phyloP scores from a whole-genome alignment of 2,329 filamentous ascomycete genomes.

The Graphiopsis chlorocephala region DNA sequence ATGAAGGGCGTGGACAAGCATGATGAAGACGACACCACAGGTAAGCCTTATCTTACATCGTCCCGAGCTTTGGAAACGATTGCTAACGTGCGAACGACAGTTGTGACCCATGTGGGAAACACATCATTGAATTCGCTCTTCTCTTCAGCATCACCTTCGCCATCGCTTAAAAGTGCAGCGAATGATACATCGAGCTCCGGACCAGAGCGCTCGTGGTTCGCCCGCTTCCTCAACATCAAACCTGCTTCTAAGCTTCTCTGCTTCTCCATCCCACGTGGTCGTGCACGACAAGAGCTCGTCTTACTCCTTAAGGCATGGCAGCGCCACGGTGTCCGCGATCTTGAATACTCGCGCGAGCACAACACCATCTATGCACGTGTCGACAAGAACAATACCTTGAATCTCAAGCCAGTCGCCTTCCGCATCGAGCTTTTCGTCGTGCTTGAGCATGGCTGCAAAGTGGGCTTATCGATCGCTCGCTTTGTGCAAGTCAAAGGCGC shows the following conservation, averaged over 20 bases:
- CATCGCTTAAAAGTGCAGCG: slow-evolving; percentile 47
- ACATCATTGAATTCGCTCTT: slow-evolving; percentile 31
- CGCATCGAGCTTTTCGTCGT: slow-evolving; percentile 84
- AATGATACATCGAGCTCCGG: slow-evolving; percentile 33
- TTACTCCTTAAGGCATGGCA: slow-evolving; percentile 74
- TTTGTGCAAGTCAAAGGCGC: slow-evolving; percentile 92
- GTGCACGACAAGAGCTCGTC: slow-evolving; percentile 73
- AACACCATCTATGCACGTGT: slow-evolving; percentile 80
- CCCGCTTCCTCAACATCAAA: slow-evolving; percentile 84
- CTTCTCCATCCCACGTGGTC: slow-evolving; percentile 68
- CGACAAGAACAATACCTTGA: slow-evolving; percentile 71
- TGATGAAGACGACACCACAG: slow-evolving; percentile 21
- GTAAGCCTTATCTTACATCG: neutral
- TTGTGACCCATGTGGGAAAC: slow-evolving; percentile 25
- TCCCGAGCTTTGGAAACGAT: neutral
- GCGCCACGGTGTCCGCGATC: slow-evolving; percentile 71
- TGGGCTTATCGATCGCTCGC: slow-evolving; percentile 73
- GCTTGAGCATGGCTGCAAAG: slow-evolving; percentile 76
- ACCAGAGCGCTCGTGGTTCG: slow-evolving; percentile 73
- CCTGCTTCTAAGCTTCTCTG: slow-evolving; percentile 74
- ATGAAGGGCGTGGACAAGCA: slow-evolving; percentile 42
- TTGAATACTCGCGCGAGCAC: slow-evolving; percentile 73
- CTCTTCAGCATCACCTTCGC: slow-evolving; percentile 37
- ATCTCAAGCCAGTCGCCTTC: slow-evolving; percentile 84
- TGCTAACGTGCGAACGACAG: slow-evolving; percentile 18